phyloP scores from a whole-genome alignment of 1,284 basidiomycete species.

The Puccinia horiana region DNA sequence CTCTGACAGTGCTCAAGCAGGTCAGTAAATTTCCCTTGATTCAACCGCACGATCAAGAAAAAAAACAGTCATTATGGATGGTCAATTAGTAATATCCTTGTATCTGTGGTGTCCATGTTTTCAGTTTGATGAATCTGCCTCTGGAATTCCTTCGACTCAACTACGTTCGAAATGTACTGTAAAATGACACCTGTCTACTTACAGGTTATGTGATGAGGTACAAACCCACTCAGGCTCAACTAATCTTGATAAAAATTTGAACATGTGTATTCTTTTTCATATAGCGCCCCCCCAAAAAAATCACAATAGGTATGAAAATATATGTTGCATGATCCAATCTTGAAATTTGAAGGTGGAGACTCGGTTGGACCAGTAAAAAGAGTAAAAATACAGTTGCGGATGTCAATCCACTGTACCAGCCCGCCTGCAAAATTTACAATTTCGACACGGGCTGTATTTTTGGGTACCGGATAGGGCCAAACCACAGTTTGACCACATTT shows the following conservation, averaged over 20 bases:
- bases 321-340: constrained; percentile 82
- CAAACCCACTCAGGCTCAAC: background rate
- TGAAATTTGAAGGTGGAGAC: constrained; percentile 79
- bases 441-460: background rate
- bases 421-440: background rate
- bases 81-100: background rate
- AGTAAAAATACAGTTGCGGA: constrained; percentile 32
- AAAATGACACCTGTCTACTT: constrained; percentile 86
- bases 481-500: constrained; percentile 2
- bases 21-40: constrained; percentile 61
- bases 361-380: constrained; percentile 38
- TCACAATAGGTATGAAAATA: constrained; percentile 80
- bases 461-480: background rate
- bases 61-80: no score
- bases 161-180: constrained; percentile 88
- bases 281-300: background rate
- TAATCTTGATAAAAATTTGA: background rate
- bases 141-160: constrained; percentile 82
- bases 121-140: constrained; percentile 91
- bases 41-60: background rate
- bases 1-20: constrained; percentile 95
- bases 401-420: background rate
- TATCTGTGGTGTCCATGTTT: background rate
- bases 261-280: background rate
- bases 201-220: constrained; percentile 84